phyloP scores from a whole-genome alignment of 371 early-diverging fungal genomes.

The Syncephalis fuscata region DNA sequence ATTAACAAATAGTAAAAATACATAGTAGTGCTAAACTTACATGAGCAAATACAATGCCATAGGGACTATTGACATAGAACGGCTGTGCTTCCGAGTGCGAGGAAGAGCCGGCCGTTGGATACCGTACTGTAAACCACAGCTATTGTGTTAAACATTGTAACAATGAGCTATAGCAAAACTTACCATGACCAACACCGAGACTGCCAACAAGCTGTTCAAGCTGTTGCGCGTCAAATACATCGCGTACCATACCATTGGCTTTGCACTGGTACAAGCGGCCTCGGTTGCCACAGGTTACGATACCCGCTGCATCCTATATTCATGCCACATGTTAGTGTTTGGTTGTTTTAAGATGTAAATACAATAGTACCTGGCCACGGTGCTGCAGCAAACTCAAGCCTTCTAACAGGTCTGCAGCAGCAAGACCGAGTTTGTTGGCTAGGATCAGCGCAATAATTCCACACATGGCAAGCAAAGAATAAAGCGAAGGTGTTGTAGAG shows the following conservation, averaged over 20 bases:
- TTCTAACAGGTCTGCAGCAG: constrained; percentile 78
- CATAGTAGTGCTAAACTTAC: constrained; percentile 22
- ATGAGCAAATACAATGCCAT: constrained; percentile 93
- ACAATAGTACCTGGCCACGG: constrained; percentile 97
- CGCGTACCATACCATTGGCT: constrained; percentile 95
- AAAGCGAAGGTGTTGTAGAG: too few relatives aligned
- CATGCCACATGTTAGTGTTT: not conserved
- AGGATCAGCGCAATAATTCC: constrained; percentile 80
- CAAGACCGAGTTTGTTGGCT: constrained; percentile 56
- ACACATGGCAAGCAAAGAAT: constrained; percentile 49
- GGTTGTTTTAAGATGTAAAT: not conserved
- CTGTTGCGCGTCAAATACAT: constrained; percentile 74
- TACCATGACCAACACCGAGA: constrained; percentile 95
- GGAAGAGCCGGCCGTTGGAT: constrained; percentile 92
- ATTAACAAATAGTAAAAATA: not conserved
- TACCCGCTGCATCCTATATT: constrained; percentile 93
- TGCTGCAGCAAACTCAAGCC: constrained; percentile 88
- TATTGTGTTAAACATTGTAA: too few relatives aligned
- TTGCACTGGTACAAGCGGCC: constrained; percentile 95
- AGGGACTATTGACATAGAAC: constrained; percentile 96
- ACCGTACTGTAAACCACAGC: constrained; percentile 48
- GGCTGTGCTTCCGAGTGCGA: constrained; percentile 94
- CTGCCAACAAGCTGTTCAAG: constrained; percentile 60
- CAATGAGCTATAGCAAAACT: constrained; percentile 6
- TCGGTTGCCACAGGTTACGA: constrained; percentile 88